Evolutionary conservation across 2,329 filamentous ascomycete species (phyloP).

Genomic region (Exophiala alcalophila): DNA sequence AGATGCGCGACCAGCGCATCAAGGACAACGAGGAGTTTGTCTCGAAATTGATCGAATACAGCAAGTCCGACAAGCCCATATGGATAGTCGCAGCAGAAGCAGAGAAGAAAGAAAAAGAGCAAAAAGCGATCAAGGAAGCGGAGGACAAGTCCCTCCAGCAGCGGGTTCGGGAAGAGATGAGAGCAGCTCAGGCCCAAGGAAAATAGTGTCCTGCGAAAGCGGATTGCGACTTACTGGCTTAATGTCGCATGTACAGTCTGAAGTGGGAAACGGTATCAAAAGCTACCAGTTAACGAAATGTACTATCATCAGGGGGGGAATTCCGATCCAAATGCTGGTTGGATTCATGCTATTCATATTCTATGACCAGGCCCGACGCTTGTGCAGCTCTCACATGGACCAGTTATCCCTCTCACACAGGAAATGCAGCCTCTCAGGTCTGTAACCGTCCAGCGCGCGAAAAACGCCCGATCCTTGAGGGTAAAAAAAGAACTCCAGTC

Average conservation of each 20-base stretch:
- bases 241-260: neutral
- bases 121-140: conserved; percentile 37
- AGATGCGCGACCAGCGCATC: conserved; percentile 69
- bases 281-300: too few relatives aligned
- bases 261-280: neutral
- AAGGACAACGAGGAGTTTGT: conserved; percentile 91
- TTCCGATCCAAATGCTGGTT: conserved; percentile 1
- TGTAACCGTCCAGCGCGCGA: neutral
- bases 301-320: too few relatives aligned
- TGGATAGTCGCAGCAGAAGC: conserved; percentile 48
- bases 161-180: conserved; percentile 43
- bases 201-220: conserved; percentile 1
- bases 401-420: neutral
- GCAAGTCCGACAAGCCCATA: conserved; percentile 84
- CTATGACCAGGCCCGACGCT: neutral
- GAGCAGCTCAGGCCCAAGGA: conserved; percentile 34
- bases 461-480: neutral
- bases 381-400: neutral
- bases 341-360: neutral
- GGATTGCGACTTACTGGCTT: too few relatives aligned
- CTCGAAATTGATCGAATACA: conserved; percentile 76
- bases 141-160: conserved; percentile 37
- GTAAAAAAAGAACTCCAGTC: conserved; percentile 1
- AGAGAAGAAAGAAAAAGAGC: conserved; percentile 37
- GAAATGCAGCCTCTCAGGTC: conserved; percentile 3